Percentiles rank a stretch among this genome's conserved stretches.
phyloP scores from a whole-genome alignment of 176 grass and related monocot genomes.

The Triticum timopheevii region DNA sequence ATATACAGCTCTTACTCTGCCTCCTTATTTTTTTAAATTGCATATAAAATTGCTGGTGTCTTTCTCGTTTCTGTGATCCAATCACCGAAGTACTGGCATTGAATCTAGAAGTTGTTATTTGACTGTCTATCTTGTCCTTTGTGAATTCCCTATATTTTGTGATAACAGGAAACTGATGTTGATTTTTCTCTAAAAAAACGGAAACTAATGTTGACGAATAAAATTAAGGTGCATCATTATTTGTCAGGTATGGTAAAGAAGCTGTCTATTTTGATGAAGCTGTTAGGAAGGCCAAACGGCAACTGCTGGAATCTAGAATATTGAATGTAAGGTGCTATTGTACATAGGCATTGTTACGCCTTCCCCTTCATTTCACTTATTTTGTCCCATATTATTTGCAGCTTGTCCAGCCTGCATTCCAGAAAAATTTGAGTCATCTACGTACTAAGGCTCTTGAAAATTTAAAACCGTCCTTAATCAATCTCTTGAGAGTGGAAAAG shows the following conservation, averaged over 20 bases:
- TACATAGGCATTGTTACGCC: neutral
- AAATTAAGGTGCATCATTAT: constrained; percentile 26
- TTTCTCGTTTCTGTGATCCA: constrained; percentile 24
- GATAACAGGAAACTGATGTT: neutral
- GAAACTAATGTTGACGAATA: neutral
- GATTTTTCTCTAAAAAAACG: neutral
- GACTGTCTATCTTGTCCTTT: neutral
- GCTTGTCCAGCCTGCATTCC: constrained; percentile 85
- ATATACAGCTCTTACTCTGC: neutral
- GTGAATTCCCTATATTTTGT: neutral
- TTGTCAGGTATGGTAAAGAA: constrained; percentile 84
- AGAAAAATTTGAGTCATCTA: constrained; percentile 74
- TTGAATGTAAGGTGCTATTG: constrained; percentile 60
- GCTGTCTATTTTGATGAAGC: constrained; percentile 94
- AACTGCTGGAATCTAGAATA: constrained; percentile 73
- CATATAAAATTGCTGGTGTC: constrained; percentile 2
- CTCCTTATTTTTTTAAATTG: neutral
- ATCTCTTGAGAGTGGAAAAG: constrained; percentile 59
- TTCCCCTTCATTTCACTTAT: constrained; percentile 12
- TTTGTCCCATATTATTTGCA: constrained; percentile 27
- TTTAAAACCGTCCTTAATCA: constrained; percentile 72
- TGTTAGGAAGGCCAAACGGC: constrained; percentile 79
- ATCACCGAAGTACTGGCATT: neutral
- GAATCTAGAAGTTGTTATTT: constrained; percentile 26
- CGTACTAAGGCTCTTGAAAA: constrained; percentile 65